phyloP scores from a whole-genome alignment of 208 protist genomes.

The Trypanosoma avium region DNA sequence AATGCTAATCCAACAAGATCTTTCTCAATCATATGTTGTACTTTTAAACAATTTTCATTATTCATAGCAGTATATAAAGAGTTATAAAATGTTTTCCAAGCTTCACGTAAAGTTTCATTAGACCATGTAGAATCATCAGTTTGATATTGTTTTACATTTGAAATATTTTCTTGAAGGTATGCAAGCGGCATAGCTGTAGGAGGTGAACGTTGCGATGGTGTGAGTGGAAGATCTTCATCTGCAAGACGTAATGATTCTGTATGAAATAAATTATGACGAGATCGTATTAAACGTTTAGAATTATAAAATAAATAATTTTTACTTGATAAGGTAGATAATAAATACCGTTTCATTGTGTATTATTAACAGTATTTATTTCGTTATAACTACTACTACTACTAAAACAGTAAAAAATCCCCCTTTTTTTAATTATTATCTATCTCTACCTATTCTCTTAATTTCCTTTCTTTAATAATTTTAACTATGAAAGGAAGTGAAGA shows the following conservation, averaged over 20 bases:
- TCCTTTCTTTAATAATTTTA: no score
- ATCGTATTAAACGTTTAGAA: constrained; percentile 14
- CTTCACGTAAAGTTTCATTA: constrained; percentile 44
- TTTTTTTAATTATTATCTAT: no score
- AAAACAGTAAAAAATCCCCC: no score
- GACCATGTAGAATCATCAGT: constrained; percentile 58
- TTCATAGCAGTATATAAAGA: constrained; percentile 21
- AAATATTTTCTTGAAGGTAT: constrained; percentile 21
- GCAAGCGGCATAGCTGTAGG: constrained; percentile 25
- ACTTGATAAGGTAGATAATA: neutral
- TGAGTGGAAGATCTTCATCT: neutral
- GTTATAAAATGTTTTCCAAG: constrained; percentile 53
- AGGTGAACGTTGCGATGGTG: constrained; percentile 13
- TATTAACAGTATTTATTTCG: neutral
- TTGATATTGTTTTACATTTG: constrained; percentile 32
- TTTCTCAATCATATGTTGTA: constrained; percentile 37
- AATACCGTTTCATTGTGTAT: neutral
- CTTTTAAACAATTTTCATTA: constrained; percentile 30
- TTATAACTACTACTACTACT: constrained; percentile 6
- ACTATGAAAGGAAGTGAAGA: constrained; percentile 4
- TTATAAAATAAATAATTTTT: neutral
- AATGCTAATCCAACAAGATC: constrained; percentile 61
- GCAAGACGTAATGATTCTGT: neutral
- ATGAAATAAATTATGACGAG: neutral
- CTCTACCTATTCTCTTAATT: no score